Evolutionary conservation across 805 yeast genomes (phyloP).

Genomic region (Dipodascopsis uninucleata): DNA sequence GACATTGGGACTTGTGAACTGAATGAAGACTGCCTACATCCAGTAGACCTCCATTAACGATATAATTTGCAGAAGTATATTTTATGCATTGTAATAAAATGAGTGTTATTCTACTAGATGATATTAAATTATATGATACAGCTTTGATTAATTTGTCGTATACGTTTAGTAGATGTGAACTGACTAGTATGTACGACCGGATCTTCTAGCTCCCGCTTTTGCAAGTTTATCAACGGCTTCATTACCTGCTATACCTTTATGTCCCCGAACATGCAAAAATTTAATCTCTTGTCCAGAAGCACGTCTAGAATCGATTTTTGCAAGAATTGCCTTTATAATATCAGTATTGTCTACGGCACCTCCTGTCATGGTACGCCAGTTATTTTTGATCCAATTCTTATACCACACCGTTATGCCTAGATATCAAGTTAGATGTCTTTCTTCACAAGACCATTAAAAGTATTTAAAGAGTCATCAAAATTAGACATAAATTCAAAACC

Average conservation of each 20-base stretch:
- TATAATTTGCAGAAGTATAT: too few relatives aligned
- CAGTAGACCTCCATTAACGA: too few relatives aligned
- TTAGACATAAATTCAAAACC: not conserved
- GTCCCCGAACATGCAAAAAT: slow-evolving; percentile 68
- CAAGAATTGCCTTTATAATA: slow-evolving; percentile 42
- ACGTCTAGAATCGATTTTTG: slow-evolving; percentile 41
- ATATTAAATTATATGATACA: too few relatives aligned
- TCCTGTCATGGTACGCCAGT: slow-evolving; percentile 50
- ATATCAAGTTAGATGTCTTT: too few relatives aligned
- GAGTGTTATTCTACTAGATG: too few relatives aligned
- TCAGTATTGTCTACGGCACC: slow-evolving; percentile 50
- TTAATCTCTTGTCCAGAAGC: slow-evolving; percentile 37
- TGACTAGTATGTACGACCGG: too few relatives aligned
- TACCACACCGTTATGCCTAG: slow-evolving; percentile 54
- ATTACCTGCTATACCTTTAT: slow-evolving; percentile 65
- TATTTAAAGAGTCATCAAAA: not conserved
- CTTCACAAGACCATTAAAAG: slow-evolving; percentile 1
- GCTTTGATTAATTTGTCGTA: too few relatives aligned
- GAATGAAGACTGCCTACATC: too few relatives aligned
- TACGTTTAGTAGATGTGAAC: too few relatives aligned
- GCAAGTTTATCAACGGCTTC: slow-evolving; percentile 76
- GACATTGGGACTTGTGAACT: too few relatives aligned
- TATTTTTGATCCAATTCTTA: slow-evolving; percentile 52
- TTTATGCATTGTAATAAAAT: too few relatives aligned
- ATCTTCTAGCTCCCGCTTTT: slow-evolving; percentile 50